A percentile compares a stretch with the other conserved stretches of the same genome.
Evolutionary conservation across 2,329 filamentous ascomycete species (phyloP).

Genomic region (Thielaviopsis euricoi): DNA sequence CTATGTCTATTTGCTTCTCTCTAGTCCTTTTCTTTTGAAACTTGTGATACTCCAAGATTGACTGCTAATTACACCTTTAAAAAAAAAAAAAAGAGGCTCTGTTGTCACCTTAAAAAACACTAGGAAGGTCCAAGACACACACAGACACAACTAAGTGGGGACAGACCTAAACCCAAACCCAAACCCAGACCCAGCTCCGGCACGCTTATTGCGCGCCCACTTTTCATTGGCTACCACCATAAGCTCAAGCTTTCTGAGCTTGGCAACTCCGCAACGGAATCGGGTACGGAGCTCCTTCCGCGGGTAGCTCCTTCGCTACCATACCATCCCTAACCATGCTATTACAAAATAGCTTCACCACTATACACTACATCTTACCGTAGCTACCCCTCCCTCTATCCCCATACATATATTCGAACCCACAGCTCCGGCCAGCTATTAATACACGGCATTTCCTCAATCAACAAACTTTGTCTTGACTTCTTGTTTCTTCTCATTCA

Average conservation of each 20-base stretch:
- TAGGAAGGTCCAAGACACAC: background rate
- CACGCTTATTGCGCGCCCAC: background rate
- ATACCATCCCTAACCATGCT: no score
- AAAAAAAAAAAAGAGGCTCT: background rate
- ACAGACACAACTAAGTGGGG: background rate
- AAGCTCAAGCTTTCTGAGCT: background rate
- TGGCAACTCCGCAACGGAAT: background rate
- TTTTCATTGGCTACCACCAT: background rate
- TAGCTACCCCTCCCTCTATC: background rate
- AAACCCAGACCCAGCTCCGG: no score
- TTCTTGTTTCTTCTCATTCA: background rate
- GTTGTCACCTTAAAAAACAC: background rate
- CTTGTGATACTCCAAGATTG: no score
- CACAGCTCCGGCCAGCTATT: background rate
- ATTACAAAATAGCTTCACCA: no score
- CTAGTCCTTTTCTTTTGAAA: background rate
- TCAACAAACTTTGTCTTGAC: background rate
- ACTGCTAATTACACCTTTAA: no score
- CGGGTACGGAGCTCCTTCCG: background rate
- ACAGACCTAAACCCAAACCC: no score
- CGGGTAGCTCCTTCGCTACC: background rate
- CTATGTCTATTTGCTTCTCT: no score
- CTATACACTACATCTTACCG: no score
- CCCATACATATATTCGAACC: background rate
- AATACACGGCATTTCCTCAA: background rate